These are phyloP conservation scores for Pythium sp. DNA, from an alignment of 352 stramenopile genomes.

Conservation along the genomic window DNA sequence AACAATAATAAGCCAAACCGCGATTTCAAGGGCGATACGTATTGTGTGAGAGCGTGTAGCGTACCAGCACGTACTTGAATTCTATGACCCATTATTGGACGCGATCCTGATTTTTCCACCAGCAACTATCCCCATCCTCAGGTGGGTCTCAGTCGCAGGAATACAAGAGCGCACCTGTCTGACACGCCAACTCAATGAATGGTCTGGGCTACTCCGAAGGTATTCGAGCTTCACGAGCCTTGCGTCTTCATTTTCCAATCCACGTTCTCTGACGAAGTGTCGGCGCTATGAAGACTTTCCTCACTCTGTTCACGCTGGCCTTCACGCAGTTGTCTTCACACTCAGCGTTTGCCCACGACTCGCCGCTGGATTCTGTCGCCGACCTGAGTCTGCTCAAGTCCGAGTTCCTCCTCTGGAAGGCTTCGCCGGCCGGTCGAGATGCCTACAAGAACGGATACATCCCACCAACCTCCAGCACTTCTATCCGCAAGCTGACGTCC, in stretches of 20 bases:
- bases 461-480: neutral
- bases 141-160: too few species aligned
- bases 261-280: neutral
- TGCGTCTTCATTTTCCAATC: neutral
- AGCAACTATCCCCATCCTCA: too few species aligned
- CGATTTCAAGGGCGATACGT: too few species aligned
- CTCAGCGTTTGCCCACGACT: too few species aligned
- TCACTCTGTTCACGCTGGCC: neutral
- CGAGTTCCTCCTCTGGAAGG: constrained; percentile 15
- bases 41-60: too few species aligned
- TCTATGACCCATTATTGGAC: too few species aligned
- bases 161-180: too few species aligned
- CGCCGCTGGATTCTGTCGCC: neutral
- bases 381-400: neutral
- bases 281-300: neutral
- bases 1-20: too few species aligned
- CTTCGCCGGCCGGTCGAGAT: constrained; percentile 7
- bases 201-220: too few species aligned
- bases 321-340: neutral
- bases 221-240: neutral
- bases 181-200: too few species aligned
- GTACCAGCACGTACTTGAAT: too few species aligned
- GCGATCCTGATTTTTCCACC: too few species aligned
- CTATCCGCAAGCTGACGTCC: neutral
- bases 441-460: constrained; percentile 10